Conservation (phyloP, 2,329 filamentous ascomycete genomes). For the Aspergillus neoniger region DNA sequence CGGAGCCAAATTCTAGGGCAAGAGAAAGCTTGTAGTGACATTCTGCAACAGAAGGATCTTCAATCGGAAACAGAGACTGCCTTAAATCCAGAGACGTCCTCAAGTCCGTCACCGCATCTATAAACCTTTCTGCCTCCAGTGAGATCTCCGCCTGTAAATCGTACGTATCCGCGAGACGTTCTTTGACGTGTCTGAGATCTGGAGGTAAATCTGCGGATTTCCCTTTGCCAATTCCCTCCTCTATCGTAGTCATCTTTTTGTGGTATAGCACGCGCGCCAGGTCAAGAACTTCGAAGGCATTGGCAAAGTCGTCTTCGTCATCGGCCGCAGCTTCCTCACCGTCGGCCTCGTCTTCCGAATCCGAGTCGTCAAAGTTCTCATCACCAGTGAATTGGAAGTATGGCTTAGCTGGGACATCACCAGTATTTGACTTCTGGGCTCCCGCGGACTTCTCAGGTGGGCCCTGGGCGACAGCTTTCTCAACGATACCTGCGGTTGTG, state of each 20-base stretch:
- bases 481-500: constrained; percentile 25
- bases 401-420: constrained; percentile 52
- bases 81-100: constrained; percentile 77
- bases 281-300: constrained; percentile 65
- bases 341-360: constrained; percentile 54
- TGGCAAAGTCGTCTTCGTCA: constrained; percentile 65
- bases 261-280: constrained; percentile 61
- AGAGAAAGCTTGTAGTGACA: constrained; percentile 96
- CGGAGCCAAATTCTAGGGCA: constrained; percentile 88
- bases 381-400: constrained; percentile 93
- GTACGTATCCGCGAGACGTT: constrained; percentile 87
- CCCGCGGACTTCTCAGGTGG: constrained; percentile 19
- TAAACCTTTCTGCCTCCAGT: constrained; percentile 93
- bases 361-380: constrained; percentile 85
- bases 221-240: constrained; percentile 50
- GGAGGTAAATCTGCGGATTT: constrained; percentile 48
- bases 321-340: constrained; percentile 56
- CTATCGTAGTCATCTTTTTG: constrained; percentile 56
- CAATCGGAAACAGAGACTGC: constrained; percentile 72
- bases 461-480: constrained; percentile 30
- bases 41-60: constrained; percentile 85
- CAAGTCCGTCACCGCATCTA: constrained; percentile 82
- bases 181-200: constrained; percentile 66
- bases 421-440: constrained; percentile 18
- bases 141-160: constrained; percentile 94